Evolutionary conservation across 345 rosid species (phyloP), one percentile per base, ranked within the genome.

Genomic region (Aegle marmelos): DNA sequence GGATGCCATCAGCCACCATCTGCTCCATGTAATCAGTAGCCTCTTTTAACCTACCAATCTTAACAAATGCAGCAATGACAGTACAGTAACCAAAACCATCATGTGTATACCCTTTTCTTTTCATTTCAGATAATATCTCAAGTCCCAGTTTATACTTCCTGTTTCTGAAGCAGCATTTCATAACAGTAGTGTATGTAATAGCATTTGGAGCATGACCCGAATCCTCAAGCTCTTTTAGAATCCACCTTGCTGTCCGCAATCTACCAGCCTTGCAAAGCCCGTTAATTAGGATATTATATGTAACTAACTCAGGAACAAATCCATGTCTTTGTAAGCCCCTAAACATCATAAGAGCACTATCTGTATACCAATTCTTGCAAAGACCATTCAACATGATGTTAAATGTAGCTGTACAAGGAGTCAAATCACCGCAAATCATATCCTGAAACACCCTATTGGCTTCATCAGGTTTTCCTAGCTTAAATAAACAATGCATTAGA

Each of bases 341-440:
- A 73, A 94, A 91, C 28, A 90, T 70, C 88, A 60, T 82, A 22
- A 92, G 77, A 6, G 97, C 98, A 73, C 89, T 84, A 19, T 63
- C 61, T 2, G 78, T 63, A 80, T 70, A 87, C 54, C 97, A 93
- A 63, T 86, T 85, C 80, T 87, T 94, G 85, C 95, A 92, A 25
- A 96, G 92, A 11, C 97, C 98, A 84, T 94, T 89, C 30, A 96
- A 84, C 77, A 92, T 79, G 31, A 89, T 89, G 82, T 94, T 95
- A 79, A 83, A 87, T 4, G 99, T 90, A 48, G 91, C 86, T 0
- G 70, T 70, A 76, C 86, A 81, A 16, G 94, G 94, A 0, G 48
- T 33, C 9, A 88, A 30, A 45, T 83, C 86, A 1, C 73, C 73
- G 0, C 74, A 57, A 75, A 92, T 80, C 80, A 91, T 80, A 59